Evolutionary conservation across 805 yeast genomes (phyloP).

Genomic region (Ogataea methanolica): DNA sequence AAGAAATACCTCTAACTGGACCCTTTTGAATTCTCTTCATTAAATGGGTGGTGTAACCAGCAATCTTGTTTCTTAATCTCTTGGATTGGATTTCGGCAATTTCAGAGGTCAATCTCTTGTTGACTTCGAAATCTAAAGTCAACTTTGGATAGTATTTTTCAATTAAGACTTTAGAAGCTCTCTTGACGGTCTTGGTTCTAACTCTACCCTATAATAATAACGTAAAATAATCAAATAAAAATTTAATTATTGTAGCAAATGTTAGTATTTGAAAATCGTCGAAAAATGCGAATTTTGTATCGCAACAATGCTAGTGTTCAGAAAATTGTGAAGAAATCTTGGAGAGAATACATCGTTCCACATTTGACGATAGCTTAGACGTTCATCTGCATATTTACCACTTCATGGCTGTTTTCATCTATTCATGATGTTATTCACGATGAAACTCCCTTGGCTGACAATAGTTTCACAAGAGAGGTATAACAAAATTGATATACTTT

Average conservation of each 20-base stretch:
- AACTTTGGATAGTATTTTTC: conserved; percentile 99
- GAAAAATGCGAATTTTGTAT: not conserved
- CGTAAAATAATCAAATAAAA: not conserved
- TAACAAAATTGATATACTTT: too few species aligned
- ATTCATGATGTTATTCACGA: too few species aligned
- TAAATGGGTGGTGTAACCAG: conserved; percentile 99
- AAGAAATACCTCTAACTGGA: conserved; percentile 99
- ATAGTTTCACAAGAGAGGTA: too few species aligned
- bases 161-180: conserved; percentile 99
- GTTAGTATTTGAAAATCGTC: conserved; percentile 3
- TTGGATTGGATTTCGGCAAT: conserved; percentile 98
- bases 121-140: conserved; percentile 98
- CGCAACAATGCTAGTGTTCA: too few species aligned
- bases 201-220: conserved; percentile 83
- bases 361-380: too few species aligned
- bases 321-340: too few species aligned
- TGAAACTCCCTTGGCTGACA: too few species aligned
- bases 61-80: conserved; percentile 99
- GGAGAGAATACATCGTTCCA: too few species aligned
- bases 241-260: conserved; percentile 1
- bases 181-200: conserved; percentile 99
- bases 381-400: too few species aligned
- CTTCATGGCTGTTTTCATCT: too few species aligned
- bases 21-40: conserved; percentile 99
- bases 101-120: conserved; percentile 98